Conservation (phyloP, 352 stramenopile species). For the Phytopythium litorale region DNA sequence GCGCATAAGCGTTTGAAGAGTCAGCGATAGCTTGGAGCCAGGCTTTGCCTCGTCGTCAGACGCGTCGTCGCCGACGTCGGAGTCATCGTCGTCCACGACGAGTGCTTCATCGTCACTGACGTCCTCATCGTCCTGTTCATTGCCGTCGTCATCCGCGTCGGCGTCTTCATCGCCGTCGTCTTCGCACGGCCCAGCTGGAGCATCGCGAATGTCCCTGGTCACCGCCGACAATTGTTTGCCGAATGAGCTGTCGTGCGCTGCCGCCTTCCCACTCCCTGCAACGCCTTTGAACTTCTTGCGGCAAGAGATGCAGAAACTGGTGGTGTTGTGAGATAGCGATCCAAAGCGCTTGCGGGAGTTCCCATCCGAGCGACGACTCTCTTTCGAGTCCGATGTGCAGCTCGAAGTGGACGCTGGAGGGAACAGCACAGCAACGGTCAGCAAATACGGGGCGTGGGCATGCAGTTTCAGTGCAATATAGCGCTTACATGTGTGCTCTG, state of each 20-base stretch:
- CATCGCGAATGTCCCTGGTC: neutral
- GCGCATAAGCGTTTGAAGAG: slow-evolving; percentile 25
- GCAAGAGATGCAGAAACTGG: slow-evolving; percentile 5
- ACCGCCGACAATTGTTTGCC: neutral
- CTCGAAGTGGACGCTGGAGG: slow-evolving; percentile 23
- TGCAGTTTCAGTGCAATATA: neutral
- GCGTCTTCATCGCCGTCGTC: slow-evolving; percentile 18
- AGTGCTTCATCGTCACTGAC: slow-evolving; percentile 9
- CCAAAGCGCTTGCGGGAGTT: slow-evolving; percentile 1
- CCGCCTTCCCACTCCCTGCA: neutral
- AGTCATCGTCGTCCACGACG: slow-evolving; percentile 15
- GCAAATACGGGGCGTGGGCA: neutral
- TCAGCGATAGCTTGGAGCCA: slow-evolving; percentile 6
- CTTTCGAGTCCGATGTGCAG: slow-evolving; percentile 17
- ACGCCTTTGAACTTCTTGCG: neutral
- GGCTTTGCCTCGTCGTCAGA: slow-evolving; percentile 14
- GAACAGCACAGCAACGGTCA: neutral
- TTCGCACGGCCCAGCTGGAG: neutral
- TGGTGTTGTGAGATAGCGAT: neutral
- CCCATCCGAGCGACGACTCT: neutral
- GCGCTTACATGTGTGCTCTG: slow-evolving; percentile 3
- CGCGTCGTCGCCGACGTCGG: slow-evolving; percentile 10
- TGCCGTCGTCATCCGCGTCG: slow-evolving; percentile 11
- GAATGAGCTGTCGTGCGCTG: neutral
- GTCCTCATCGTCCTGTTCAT: slow-evolving; percentile 1